Base-by-base conservation (phyloP, 139 green algal genomes). In the Haematococcus lacustris region DNA sequence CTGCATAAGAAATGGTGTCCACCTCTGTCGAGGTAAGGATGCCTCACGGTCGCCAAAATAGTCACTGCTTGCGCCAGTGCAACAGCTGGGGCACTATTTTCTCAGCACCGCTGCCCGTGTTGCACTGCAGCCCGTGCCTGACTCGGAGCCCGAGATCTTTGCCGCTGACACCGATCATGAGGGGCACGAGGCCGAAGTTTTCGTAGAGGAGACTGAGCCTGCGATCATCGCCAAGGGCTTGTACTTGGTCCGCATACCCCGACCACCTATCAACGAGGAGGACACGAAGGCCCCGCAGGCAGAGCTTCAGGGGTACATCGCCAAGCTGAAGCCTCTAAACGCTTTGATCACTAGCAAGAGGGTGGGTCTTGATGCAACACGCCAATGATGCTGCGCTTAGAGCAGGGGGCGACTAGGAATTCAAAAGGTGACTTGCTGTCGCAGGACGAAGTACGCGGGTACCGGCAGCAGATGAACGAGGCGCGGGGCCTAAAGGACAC, bases 311-410 rank as follows among this genome's bases (percentile, higher is more conserved):
- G 71, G 47, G 3, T 51, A 70, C 3, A 66, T 85, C 23, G 64
- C 68, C 26, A 83, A 85, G 76, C 71, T 89, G 0, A 86, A 85
- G 76, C 75, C 33, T 1, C 74, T 80, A 6, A 88, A 86, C 73
- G 69, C 68, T 5, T 57, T 57, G 57, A 57, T 80, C 3, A 47
- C 66, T 1, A 60, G 64, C 34, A 88, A 88, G 73, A 75, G 79
- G 79, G 82, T 88, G 66, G 65, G 80, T 37, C 3, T 60, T 40
- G 23, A 66, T n/a, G 28, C 25, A n/a, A n/a, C n/a, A n/a, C n/a
- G n/a, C n/a, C n/a, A n/a, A n/a, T n/a, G n/a, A n/a, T n/a, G n/a
- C 17, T 59, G 47, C 47, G n/a, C n/a, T n/a, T n/a, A n/a, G n/a
- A n/a, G n/a, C n/a, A n/a, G n/a, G n/a, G n/a, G n/a, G n/a, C n/a